Evolutionary conservation across 495 filamentous ascomycete species (phyloP).

Genomic region (Thermochaetoides thermophila): DNA sequence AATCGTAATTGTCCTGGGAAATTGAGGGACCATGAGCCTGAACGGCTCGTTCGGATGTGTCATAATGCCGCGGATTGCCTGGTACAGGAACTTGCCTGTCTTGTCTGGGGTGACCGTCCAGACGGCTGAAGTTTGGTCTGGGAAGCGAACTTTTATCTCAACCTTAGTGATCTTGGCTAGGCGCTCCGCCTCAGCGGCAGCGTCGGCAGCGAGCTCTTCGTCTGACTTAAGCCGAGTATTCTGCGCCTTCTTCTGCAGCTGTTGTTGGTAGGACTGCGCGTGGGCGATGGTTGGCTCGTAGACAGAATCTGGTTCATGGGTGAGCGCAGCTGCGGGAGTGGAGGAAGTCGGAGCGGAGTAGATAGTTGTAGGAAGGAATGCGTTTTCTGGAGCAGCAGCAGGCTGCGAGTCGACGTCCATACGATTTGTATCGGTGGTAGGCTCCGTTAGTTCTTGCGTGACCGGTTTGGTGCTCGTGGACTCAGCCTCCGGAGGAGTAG

Average conservation of each 20-base stretch:
- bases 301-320: constrained; percentile 50
- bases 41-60: constrained; percentile 32
- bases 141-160: constrained; percentile 70
- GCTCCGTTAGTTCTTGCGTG: too few relatives aligned
- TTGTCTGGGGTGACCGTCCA: constrained; percentile 47
- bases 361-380: constrained; percentile 42
- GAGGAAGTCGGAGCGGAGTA: constrained; percentile 56
- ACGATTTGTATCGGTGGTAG: too few relatives aligned
- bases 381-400: constrained; percentile 10
- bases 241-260: constrained; percentile 45
- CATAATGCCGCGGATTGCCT: constrained; percentile 43
- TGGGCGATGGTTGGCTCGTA: constrained; percentile 78
- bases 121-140: constrained; percentile 61
- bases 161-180: constrained; percentile 52
- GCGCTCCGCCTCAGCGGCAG: constrained; percentile 41
- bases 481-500: constrained; percentile 2
- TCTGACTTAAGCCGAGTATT: constrained; percentile 60
- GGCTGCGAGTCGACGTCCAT: constrained; percentile 14
- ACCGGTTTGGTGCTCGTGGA: background rate
- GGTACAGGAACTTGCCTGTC: constrained; percentile 51
- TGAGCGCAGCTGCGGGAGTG: constrained; percentile 60
- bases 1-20: constrained; percentile 15
- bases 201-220: constrained; percentile 45
- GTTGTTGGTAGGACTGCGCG: constrained; percentile 63
- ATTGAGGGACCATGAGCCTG: constrained; percentile 29